Percentiles rank a stretch among this genome's conserved stretches.
These are phyloP conservation scores for Diaporthe amygdali DNA, from an alignment of 2,329 filamentous ascomycete species.

Conservation along the genomic window DNA sequence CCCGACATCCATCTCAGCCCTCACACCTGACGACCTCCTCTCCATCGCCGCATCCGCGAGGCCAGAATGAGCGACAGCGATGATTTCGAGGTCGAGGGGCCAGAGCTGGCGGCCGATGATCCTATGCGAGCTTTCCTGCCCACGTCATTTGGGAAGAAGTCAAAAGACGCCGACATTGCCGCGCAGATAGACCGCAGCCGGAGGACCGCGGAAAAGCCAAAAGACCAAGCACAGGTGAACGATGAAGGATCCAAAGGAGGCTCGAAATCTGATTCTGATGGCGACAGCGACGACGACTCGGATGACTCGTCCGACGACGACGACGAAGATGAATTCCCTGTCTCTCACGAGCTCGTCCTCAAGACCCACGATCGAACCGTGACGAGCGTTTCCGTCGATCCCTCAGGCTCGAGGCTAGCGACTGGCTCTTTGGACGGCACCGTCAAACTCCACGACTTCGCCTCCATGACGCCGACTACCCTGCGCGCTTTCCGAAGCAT, in stretches of 20 bases:
- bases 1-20: not conserved
- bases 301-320: slow-evolving; percentile 66
- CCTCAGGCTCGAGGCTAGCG: slow-evolving; percentile 81
- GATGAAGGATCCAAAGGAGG: slow-evolving; percentile 30
- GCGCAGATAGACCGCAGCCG: slow-evolving; percentile 83
- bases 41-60: not conserved
- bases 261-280: slow-evolving; percentile 30
- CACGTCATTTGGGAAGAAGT: slow-evolving; percentile 83
- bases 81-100: slow-evolving; percentile 61
- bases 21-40: not conserved
- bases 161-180: slow-evolving; percentile 73
- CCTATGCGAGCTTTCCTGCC: slow-evolving; percentile 81
- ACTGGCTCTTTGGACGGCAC: slow-evolving; percentile 93
- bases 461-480: slow-evolving; percentile 93
- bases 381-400: slow-evolving; percentile 83
- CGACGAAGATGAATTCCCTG: slow-evolving; percentile 86
- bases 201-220: slow-evolving; percentile 54
- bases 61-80: slow-evolving; percentile 64
- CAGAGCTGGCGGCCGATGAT: slow-evolving; percentile 65
- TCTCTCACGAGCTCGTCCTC: slow-evolving; percentile 90
- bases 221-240: slow-evolving; percentile 35
- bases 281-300: slow-evolving; percentile 48
- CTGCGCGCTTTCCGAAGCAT: slow-evolving; percentile 92
- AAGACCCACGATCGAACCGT: slow-evolving; percentile 91
- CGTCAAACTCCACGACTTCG: slow-evolving; percentile 92